A percentile compares a stretch with the other conserved stretches of the same genome.
phyloP scores from a whole-genome alignment of 257 asterid species.

The Linderniella brevidens region DNA sequence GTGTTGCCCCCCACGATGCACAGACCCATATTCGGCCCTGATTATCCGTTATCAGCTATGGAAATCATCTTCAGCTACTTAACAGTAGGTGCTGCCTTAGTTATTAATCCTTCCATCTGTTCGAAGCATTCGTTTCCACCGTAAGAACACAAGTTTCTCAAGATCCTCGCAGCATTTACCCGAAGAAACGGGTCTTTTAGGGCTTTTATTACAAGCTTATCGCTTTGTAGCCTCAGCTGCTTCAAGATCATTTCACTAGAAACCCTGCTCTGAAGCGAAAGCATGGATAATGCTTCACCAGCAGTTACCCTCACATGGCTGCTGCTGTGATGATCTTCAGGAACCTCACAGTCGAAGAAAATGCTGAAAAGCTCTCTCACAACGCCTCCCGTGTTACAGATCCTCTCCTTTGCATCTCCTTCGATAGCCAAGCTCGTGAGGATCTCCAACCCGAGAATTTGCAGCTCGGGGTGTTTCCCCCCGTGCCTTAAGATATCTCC shows the following conservation, averaged over 20 bases:
- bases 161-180: conserved; percentile 49
- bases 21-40: too few relatives aligned
- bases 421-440: conserved; percentile 56
- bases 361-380: conserved; percentile 45
- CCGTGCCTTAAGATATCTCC: conserved; percentile 58
- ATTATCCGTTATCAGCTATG: too few relatives aligned
- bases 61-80: too few relatives aligned
- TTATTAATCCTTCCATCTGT: conserved; percentile 22
- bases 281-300: conserved; percentile 81
- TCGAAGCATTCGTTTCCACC: conserved; percentile 43
- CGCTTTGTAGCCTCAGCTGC: conserved; percentile 27
- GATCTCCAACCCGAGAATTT: conserved; percentile 59
- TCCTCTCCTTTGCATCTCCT: conserved; percentile 76
- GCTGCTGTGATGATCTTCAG: conserved; percentile 10
- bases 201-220: too few relatives aligned
- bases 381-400: conserved; percentile 69
- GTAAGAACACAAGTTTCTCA: conserved; percentile 55
- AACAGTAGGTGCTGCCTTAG: too few relatives aligned
- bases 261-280: conserved; percentile 50
- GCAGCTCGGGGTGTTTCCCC: conserved; percentile 46
- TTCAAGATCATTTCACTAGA: conserved; percentile 36
- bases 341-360: conserved; percentile 31
- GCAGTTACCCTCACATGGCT: conserved; percentile 45
- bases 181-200: conserved; percentile 42
- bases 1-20: too few relatives aligned